Percentiles rank a stretch among this genome's conserved stretches.
Conservation (phyloP, 2,329 filamentous ascomycete species). For the Xylariaceae sp. region DNA sequence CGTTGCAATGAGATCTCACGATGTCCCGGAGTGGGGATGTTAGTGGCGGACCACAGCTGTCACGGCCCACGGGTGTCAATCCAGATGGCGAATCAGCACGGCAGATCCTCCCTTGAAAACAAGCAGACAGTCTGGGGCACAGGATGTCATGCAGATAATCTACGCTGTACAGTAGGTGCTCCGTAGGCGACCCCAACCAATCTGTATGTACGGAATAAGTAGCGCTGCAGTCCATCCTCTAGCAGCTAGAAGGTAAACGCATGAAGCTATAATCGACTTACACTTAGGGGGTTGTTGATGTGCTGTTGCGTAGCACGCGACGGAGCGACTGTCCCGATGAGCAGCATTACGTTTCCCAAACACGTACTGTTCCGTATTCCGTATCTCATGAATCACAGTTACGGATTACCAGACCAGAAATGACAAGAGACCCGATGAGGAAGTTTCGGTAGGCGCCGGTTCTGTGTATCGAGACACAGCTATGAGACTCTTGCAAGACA, state of each 20-base stretch:
- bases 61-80: neutral
- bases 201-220: neutral
- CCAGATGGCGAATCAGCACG: neutral
- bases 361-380: neutral
- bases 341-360: neutral
- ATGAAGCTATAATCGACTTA: too few relatives aligned
- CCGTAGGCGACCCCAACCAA: constrained; percentile 13
- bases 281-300: neutral
- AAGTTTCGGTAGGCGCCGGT: constrained; percentile 21
- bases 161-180: too few relatives aligned
- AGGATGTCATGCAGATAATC: constrained; percentile 16
- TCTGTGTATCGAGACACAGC: constrained; percentile 25
- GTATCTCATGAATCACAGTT: neutral
- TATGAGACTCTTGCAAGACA: constrained; percentile 16
- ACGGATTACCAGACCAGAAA: neutral
- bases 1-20: neutral
- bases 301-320: neutral
- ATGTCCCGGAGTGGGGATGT: neutral
- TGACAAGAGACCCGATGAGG: constrained; percentile 5
- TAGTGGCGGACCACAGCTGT: neutral
- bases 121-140: neutral
- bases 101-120: neutral
- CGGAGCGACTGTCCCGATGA: neutral
- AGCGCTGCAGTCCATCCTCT: neutral
- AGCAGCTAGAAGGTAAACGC: too few relatives aligned